These are phyloP conservation scores for Phytopythium ostracodes DNA, from an alignment of 352 stramenopile genomes.

Conservation along the genomic window DNA sequence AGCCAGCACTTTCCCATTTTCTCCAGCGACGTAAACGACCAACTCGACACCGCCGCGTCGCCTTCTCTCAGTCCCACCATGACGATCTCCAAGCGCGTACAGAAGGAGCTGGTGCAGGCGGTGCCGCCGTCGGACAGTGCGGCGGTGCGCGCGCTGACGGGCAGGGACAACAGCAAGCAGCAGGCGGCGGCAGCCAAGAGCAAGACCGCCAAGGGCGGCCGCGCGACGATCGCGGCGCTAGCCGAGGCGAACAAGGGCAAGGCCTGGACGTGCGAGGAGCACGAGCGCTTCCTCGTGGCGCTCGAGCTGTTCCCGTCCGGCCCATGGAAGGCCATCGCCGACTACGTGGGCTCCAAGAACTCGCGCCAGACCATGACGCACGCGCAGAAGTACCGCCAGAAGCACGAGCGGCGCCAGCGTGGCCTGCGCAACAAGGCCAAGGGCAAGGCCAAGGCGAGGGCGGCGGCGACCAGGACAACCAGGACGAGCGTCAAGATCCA, in stretches of 20 bases:
- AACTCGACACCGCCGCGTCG: no score
- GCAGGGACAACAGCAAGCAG: conserved; percentile 1
- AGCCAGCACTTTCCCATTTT: conserved; percentile 19
- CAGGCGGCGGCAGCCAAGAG: background rate
- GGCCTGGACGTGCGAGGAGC: conserved; percentile 48
- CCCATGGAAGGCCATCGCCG: conserved; percentile 58
- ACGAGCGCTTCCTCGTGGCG: conserved; percentile 53
- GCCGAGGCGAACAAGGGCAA: conserved; percentile 53
- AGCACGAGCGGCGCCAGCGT: conserved; percentile 50
- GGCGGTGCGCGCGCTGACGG: conserved; percentile 23
- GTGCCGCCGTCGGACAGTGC: conserved; percentile 24
- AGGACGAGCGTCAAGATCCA: background rate
- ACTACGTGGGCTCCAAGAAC: conserved; percentile 59
- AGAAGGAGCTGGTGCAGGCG: conserved; percentile 44
- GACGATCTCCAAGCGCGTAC: conserved; percentile 60
- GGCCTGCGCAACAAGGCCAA: conserved; percentile 40
- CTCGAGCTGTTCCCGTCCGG: conserved; percentile 52
- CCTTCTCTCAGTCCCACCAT: conserved; percentile 11
- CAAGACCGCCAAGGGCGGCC: conserved; percentile 8
- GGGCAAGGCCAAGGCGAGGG: conserved; percentile 16
- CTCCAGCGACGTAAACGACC: background rate
- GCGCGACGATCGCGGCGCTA: conserved; percentile 13
- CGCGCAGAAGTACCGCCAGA: conserved; percentile 92
- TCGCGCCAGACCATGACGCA: conserved; percentile 93
- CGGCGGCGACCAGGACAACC: conserved; percentile 6